Percentiles rank a stretch among this genome's conserved stretches.
Evolutionary conservation across 129 eudicot species (phyloP).

Genomic region (carrot (Daucus carota)): DH1_v3.0 NC_030389.2:43215501-43216000

Average conservation of each 20-base stretch:
- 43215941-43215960: constrained; percentile 76
- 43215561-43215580: too few species aligned
- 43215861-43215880: constrained; percentile 61
- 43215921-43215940: constrained; percentile 63
- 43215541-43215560: too few species aligned
- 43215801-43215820: constrained; percentile 4
- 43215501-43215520: too few species aligned
- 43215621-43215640: not conserved
- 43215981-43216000: constrained; percentile 29
- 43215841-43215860: constrained; percentile 20
- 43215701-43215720: constrained; percentile 14
- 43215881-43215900: constrained; percentile 42
- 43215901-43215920: constrained; percentile 61
- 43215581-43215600: too few species aligned
- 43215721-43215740: constrained; percentile 43
- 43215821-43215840: constrained; percentile 35
- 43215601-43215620: not conserved
- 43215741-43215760: constrained; percentile 40
- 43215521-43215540: too few species aligned
- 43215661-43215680: constrained; percentile 19
- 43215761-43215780: constrained; percentile 50
- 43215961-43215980: constrained; percentile 50
- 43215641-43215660: constrained; percentile 33
- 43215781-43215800: constrained; percentile 42
- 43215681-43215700: constrained; percentile 35